Evolutionary conservation across 495 filamentous ascomycete species (phyloP).

Genomic region (Penicillium silybi): DNA sequence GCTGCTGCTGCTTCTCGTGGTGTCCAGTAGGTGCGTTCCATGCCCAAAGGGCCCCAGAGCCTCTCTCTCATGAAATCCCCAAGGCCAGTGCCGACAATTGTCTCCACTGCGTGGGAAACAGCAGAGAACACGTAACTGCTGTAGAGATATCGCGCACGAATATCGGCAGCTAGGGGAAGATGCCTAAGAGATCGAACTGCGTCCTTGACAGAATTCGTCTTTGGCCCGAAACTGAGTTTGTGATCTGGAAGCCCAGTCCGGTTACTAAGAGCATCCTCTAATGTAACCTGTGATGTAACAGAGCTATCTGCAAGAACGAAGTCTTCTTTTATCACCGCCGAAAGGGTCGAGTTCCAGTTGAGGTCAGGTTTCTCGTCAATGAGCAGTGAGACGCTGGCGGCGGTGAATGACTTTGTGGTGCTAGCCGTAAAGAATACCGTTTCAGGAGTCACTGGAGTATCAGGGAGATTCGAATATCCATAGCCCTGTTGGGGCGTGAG

Average conservation of each 20-base stretch:
- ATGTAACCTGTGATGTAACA: conserved; percentile 41
- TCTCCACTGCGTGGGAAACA: conserved; percentile 34
- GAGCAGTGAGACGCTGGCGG: conserved; percentile 41
- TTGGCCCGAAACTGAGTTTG: conserved; percentile 11
- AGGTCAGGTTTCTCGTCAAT: conserved; percentile 34
- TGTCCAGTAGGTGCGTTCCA: conserved; percentile 46
- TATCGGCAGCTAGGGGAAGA: conserved; percentile 35
- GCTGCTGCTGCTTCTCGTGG: conserved; percentile 22
- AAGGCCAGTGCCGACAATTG: conserved; percentile 30
- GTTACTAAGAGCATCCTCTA: conserved; percentile 51
- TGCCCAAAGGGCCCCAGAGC: conserved; percentile 46
- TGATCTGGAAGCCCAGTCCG: conserved; percentile 47
- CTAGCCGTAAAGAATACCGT: conserved; percentile 41
- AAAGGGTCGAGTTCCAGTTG: conserved; percentile 46
- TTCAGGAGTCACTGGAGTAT: conserved; percentile 36
- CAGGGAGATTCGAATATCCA: conserved; percentile 36
- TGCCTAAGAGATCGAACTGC: conserved; percentile 40
- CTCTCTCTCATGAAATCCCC: conserved; percentile 36
- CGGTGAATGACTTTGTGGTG: conserved; percentile 55
- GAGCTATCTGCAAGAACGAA: conserved; percentile 46
- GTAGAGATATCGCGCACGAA: conserved; percentile 44
- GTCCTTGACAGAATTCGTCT: conserved; percentile 17
- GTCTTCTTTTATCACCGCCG: conserved; percentile 45
- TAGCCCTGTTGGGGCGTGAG: conserved; percentile 36
- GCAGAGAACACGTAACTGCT: conserved; percentile 52